These are phyloP conservation scores for Apiospora saccharicola DNA, from an alignment of 2,329 filamentous ascomycete species.

Conservation along the genomic window DNA sequence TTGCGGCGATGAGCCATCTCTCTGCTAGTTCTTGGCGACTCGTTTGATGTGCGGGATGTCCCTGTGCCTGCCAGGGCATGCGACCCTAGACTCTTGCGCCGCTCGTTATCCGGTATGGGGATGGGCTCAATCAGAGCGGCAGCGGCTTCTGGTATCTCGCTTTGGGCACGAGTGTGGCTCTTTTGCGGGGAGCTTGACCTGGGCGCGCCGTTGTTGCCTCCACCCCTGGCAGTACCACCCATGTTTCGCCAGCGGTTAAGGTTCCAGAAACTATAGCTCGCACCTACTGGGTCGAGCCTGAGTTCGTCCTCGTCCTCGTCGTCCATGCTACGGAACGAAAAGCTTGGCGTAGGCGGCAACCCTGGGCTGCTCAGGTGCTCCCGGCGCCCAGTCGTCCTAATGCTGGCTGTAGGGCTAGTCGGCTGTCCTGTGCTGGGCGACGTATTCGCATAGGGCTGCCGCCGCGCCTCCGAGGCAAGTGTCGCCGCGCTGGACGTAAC, in stretches of 20 bases:
- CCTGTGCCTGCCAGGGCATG: slow-evolving; percentile 6
- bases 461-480: slow-evolving; percentile 55
- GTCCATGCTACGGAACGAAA: slow-evolving; percentile 57
- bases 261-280: slow-evolving; percentile 64
- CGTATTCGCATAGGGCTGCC: slow-evolving; percentile 47
- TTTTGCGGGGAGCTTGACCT: slow-evolving; percentile 23
- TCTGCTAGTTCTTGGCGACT: slow-evolving; percentile 21
- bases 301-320: slow-evolving; percentile 47
- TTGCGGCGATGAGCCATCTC: slow-evolving; percentile 32
- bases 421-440: background rate
- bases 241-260: slow-evolving; percentile 60
- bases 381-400: slow-evolving; percentile 29
- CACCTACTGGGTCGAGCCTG: slow-evolving; percentile 48
- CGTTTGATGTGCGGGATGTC: background rate
- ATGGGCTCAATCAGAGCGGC: slow-evolving; percentile 19
- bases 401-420: slow-evolving; percentile 35
- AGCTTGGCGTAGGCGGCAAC: slow-evolving; percentile 62
- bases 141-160: slow-evolving; percentile 12
- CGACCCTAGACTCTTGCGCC: slow-evolving; percentile 33
- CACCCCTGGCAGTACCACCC: slow-evolving; percentile 18
- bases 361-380: background rate
- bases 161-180: slow-evolving; percentile 18
- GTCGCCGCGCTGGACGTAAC: slow-evolving; percentile 48
- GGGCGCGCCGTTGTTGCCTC: slow-evolving; percentile 2
- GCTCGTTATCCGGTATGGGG: slow-evolving; percentile 28